These are phyloP conservation scores for Hippophae tibetana DNA, from an alignment of 306 rosid species.

Conservation along the genomic window DNA sequence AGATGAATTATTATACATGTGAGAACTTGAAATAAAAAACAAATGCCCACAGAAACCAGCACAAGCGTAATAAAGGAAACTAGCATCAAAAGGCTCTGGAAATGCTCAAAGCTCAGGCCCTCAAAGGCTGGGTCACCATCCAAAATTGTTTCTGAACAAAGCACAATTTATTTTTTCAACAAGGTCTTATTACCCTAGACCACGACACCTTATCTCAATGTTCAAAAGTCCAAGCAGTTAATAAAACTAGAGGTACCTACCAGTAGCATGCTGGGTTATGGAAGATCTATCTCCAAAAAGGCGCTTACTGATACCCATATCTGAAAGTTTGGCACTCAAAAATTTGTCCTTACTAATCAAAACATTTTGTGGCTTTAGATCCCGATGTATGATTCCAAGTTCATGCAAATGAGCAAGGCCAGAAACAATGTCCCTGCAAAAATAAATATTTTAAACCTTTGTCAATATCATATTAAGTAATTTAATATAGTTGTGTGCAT, in stretches of 20 bases:
- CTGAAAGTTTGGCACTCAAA: constrained; percentile 26
- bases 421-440: constrained; percentile 26
- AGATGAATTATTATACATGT: not conserved
- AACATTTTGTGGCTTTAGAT: constrained; percentile 32
- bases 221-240: not conserved
- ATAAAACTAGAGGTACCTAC: constrained; percentile 12
- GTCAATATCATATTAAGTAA: no score
- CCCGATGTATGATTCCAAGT: constrained; percentile 32
- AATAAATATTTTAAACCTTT: not conserved
- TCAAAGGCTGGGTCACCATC: no score
- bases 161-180: not conserved
- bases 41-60: no score
- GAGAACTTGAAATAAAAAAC: not conserved
- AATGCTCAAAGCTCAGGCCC: not conserved
- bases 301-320: constrained; percentile 32
- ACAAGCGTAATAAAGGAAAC: no score
- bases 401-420: constrained; percentile 31
- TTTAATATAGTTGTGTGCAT: no score
- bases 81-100: not conserved
- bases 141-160: constrained; percentile 4
- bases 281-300: constrained; percentile 23
- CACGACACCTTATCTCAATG: not conserved
- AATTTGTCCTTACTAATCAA: constrained; percentile 21
- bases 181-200: not conserved
- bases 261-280: constrained; percentile 27